phyloP scores from a whole-genome alignment of 2,329 filamentous ascomycete genomes.

The Neopestalotiopsis sp. region DNA sequence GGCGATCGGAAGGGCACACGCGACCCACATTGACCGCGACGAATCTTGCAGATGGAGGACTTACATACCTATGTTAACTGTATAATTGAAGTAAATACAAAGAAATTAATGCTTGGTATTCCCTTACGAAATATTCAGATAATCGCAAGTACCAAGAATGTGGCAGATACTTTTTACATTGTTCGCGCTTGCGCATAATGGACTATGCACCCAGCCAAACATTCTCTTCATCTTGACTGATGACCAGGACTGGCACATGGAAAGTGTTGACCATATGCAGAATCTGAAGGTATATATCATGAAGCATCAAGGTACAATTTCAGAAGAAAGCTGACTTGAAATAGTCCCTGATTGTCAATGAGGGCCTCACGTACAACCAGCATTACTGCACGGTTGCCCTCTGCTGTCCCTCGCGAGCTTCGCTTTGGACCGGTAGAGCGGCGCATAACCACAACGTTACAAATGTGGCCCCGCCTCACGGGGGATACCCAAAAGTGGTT shows the following conservation, averaged over 20 bases:
- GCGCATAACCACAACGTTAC: constrained; percentile 71
- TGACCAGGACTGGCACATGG: constrained; percentile 63
- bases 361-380: constrained; percentile 57
- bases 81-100: no score
- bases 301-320: background rate
- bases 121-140: background rate
- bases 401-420: constrained; percentile 64
- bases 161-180: background rate
- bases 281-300: background rate
- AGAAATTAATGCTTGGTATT: background rate
- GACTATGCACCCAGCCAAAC: constrained; percentile 43
- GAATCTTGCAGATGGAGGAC: no score
- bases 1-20: background rate
- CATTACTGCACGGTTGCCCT: constrained; percentile 64
- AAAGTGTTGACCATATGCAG: constrained; percentile 46
- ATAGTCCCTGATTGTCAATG: constrained; percentile 52
- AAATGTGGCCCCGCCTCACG: constrained; percentile 53
- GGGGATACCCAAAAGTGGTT: constrained; percentile 62
- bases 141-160: background rate
- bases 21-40: background rate
- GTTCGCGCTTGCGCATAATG: background rate
- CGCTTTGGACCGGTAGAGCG: constrained; percentile 61
- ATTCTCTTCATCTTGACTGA: constrained; percentile 66
- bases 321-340: constrained; percentile 36
- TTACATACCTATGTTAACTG: no score